These are phyloP conservation scores for Botryosphaeria agaves DNA, from an alignment of 2,329 filamentous ascomycete species.

Conservation along the genomic window DNA sequence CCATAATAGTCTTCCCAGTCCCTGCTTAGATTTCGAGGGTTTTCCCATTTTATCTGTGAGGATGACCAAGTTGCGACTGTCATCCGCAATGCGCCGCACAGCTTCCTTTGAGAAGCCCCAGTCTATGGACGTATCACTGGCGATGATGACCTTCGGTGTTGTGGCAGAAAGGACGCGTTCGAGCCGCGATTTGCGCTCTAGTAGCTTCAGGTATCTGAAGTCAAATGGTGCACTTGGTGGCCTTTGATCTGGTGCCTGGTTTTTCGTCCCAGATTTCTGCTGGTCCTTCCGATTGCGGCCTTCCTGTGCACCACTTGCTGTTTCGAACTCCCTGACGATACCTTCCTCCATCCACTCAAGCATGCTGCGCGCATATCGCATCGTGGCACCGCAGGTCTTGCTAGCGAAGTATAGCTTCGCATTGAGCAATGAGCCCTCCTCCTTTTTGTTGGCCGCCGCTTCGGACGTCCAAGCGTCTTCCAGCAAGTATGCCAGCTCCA, in stretches of 20 bases:
- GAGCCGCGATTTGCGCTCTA: constrained; percentile 70
- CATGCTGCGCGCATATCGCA: constrained; percentile 87
- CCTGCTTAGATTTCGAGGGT: constrained; percentile 22
- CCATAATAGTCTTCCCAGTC: constrained; percentile 62
- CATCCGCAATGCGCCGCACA: constrained; percentile 54
- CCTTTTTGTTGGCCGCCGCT: constrained; percentile 8
- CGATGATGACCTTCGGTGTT: constrained; percentile 60
- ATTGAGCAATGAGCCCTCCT: constrained; percentile 31
- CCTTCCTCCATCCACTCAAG: constrained; percentile 98
- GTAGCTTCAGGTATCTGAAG: constrained; percentile 65
- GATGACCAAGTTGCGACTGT: constrained; percentile 68
- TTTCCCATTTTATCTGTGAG: constrained; percentile 56
- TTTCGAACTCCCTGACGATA: constrained; percentile 83
- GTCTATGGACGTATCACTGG: constrained; percentile 76
- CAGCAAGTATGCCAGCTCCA: constrained; percentile 81
- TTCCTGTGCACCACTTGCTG: constrained; percentile 25
- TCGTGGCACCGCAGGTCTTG: constrained; percentile 70
- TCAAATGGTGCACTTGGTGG: constrained; percentile 79
- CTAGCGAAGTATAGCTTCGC: constrained; percentile 65
- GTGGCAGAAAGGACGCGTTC: constrained; percentile 43
- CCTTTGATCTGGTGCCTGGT: too few relatives aligned
- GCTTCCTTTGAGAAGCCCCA: constrained; percentile 89
- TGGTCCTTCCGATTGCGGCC: constrained; percentile 18
- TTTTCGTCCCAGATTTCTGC: constrained; percentile 22
- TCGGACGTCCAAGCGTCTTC: constrained; percentile 65